Percentiles rank a stretch among this genome's conserved stretches.
Evolutionary conservation across 169 alveolate species (phyloP).

Genomic region (Cryptosporidium andersoni): DNA sequence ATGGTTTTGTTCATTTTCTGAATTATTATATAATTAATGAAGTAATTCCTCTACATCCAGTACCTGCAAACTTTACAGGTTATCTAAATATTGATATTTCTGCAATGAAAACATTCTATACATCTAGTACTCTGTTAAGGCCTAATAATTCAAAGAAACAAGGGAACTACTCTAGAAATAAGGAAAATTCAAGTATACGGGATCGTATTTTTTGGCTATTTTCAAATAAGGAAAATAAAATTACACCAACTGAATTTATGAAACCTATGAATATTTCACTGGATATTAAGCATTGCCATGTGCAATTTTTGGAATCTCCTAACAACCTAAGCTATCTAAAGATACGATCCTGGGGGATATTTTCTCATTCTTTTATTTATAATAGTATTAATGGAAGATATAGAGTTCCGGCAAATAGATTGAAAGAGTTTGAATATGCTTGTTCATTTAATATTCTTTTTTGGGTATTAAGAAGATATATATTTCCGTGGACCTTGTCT

Average conservation of each 20-base stretch:
- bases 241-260: neutral
- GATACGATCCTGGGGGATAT: conserved; percentile 52
- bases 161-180: neutral
- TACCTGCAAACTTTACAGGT: neutral
- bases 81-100: neutral
- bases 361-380: conserved; percentile 40
- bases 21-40: conserved; percentile 45
- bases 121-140: neutral
- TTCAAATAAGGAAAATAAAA: neutral
- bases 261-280: conserved; percentile 24
- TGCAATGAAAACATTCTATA: too few species aligned
- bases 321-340: conserved; percentile 35
- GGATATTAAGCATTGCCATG: conserved; percentile 57
- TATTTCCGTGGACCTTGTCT: conserved; percentile 28
- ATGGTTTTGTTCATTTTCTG: neutral
- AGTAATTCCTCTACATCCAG: conserved; percentile 20
- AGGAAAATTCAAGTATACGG: conserved; percentile 1
- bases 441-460: conserved; percentile 15
- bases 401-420: conserved; percentile 6
- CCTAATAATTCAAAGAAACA: conserved; percentile 7
- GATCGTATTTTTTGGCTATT: conserved; percentile 14
- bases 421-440: conserved; percentile 21
- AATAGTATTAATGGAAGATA: conserved; percentile 40
- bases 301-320: conserved; percentile 31
- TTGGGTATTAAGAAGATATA: conserved; percentile 29